phyloP scores from a whole-genome alignment of 768 basidiomycete species.

The Clitopilus hobsonii region DNA sequence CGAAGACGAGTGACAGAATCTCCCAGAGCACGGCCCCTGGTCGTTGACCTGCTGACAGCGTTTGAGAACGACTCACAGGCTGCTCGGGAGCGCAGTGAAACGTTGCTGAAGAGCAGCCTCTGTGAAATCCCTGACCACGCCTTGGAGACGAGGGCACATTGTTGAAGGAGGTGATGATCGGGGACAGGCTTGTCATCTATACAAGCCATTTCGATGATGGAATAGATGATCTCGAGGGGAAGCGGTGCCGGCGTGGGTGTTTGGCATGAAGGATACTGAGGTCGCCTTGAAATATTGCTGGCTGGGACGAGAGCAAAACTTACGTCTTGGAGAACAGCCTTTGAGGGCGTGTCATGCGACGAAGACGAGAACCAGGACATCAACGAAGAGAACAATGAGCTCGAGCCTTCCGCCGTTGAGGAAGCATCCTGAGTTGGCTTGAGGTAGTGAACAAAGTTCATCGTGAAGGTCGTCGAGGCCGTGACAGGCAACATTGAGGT shows the following conservation, averaged over 20 bases:
- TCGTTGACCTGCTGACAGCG: conserved; percentile 43
- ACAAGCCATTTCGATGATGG: conserved; percentile 57
- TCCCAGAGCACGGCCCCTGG: conserved; percentile 45
- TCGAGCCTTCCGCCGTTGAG: conserved; percentile 17
- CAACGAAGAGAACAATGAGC: conserved; percentile 13
- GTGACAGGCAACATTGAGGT: conserved; percentile 6
- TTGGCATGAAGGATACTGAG: conserved; percentile 16
- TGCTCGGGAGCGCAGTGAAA: conserved; percentile 47
- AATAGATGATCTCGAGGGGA: conserved; percentile 60
- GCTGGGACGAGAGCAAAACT: conserved; percentile 29
- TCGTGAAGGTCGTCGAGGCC: conserved; percentile 10
- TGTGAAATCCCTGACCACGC: conserved; percentile 65
- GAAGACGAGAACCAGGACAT: conserved; percentile 19
- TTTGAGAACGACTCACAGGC: conserved; percentile 50
- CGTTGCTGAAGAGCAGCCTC: conserved; percentile 55
- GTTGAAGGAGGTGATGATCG: conserved; percentile 38
- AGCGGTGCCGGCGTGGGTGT: conserved; percentile 24
- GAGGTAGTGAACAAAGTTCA: conserved; percentile 28
- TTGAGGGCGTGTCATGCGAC: conserved; percentile 4
- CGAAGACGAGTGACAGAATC: conserved; percentile 50
- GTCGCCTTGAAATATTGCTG: conserved; percentile 11
- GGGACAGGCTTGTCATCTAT: conserved; percentile 29
- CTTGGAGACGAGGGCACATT: conserved; percentile 61
- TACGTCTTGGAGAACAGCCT: conserved; percentile 31
- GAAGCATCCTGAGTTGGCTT: conserved; percentile 13